Conservation (phyloP, 1,139 yeast species). For the Lodderomyces metapsilosis region DNA sequence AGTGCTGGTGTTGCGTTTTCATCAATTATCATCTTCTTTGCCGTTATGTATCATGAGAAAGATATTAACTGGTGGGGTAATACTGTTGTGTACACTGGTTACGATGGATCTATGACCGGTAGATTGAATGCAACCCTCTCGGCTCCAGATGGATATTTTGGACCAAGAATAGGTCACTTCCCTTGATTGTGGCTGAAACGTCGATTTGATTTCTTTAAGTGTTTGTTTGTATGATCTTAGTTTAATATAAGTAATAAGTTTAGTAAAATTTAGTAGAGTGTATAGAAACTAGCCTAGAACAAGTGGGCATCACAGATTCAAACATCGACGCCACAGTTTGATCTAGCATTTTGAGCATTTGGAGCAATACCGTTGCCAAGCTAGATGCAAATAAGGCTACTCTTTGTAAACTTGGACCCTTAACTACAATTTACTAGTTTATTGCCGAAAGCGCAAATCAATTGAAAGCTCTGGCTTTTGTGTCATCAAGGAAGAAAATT, state of each 20-base stretch:
- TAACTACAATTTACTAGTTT: too few species aligned
- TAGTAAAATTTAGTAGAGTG: too few species aligned
- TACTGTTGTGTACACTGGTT: slow-evolving; percentile 37
- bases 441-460: not conserved
- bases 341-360: too few species aligned
- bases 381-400: too few species aligned
- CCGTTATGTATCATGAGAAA: slow-evolving; percentile 43
- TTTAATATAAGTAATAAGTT: too few species aligned
- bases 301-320: too few species aligned
- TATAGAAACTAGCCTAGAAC: too few species aligned
- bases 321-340: too few species aligned
- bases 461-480: not conserved
- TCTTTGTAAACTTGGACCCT: not conserved
- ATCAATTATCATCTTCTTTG: slow-evolving; percentile 51
- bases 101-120: slow-evolving; percentile 32
- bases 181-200: slow-evolving; percentile 22
- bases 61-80: slow-evolving; percentile 60
- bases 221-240: not conserved
- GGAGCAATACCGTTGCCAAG: too few species aligned
- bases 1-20: slow-evolving; percentile 54
- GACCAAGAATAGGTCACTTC: slow-evolving; percentile 38
- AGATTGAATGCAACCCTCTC: slow-evolving; percentile 19
- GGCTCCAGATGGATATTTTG: slow-evolving; percentile 47
- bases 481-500: not conserved
- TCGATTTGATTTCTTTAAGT: not conserved